Evolutionary conservation across 805 yeast species (phyloP).

Genomic region (Scheffersomyces lignosus): DNA sequence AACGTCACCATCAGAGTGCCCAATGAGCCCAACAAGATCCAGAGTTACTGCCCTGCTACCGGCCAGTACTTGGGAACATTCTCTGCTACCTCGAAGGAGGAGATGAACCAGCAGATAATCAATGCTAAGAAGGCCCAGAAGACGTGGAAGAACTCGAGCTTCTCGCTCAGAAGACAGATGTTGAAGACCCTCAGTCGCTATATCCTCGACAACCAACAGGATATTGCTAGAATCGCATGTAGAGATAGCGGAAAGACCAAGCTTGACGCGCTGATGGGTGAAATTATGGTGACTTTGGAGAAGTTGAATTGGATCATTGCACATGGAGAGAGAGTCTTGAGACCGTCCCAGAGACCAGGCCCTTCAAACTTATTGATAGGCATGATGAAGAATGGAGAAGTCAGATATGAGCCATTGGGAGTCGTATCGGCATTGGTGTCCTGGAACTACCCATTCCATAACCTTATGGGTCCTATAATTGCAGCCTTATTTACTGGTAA

Average conservation of each 20-base stretch:
- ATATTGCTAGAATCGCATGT: constrained; percentile 89
- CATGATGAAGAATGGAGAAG: constrained; percentile 85
- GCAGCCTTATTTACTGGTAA: constrained; percentile 91
- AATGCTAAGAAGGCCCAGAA: constrained; percentile 55
- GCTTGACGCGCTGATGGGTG: constrained; percentile 96
- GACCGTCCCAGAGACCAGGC: constrained; percentile 77
- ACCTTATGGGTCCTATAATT: constrained; percentile 86
- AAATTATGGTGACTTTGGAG: constrained; percentile 91
- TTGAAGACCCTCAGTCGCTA: constrained; percentile 69
- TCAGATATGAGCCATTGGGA: constrained; percentile 89
- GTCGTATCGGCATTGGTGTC: constrained; percentile 87
- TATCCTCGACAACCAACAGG: constrained; percentile 78
- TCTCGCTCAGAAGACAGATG: constrained; percentile 67
- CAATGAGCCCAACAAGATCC: constrained; percentile 67
- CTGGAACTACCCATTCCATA: constrained; percentile 98
- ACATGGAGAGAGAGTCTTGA: constrained; percentile 74
- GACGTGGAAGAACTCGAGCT: constrained; percentile 51
- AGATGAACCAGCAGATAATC: constrained; percentile 67
- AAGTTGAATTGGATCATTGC: constrained; percentile 86
- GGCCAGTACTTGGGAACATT: constrained; percentile 83
- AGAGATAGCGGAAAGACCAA: constrained; percentile 95
- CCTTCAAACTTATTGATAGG: constrained; percentile 83
- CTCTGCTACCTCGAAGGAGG: constrained; percentile 59
- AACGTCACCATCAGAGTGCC: constrained; percentile 54
- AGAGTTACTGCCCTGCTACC: constrained; percentile 94